Evolutionary conservation across 1,284 basidiomycete species (phyloP).

Genomic region (Ustilago loliicola): DNA sequence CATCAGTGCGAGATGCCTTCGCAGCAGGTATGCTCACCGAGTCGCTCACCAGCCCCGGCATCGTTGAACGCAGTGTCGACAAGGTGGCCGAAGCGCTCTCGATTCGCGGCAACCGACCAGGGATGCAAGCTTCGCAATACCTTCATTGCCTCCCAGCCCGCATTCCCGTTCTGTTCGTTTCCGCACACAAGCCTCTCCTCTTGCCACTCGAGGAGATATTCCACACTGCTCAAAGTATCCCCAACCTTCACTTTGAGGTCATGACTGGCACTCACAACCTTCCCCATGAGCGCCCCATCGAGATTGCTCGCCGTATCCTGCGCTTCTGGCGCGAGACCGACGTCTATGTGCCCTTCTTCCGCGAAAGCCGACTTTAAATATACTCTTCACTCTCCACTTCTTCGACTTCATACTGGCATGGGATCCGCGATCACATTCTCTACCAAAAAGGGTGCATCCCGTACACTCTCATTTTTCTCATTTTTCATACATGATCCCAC

Average conservation of each 20-base stretch:
- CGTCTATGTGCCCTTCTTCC: slow-evolving; percentile 35
- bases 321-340: slow-evolving; percentile 51
- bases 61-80: slow-evolving; percentile 44
- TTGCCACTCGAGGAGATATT: slow-evolving; percentile 46
- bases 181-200: slow-evolving; percentile 45
- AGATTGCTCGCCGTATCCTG: slow-evolving; percentile 46
- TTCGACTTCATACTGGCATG: slow-evolving; percentile 6
- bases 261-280: slow-evolving; percentile 52
- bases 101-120: slow-evolving; percentile 50
- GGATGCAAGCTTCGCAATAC: slow-evolving; percentile 39
- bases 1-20: slow-evolving; percentile 41
- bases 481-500: slow-evolving; percentile 5
- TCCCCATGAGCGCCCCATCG: slow-evolving; percentile 43
- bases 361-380: slow-evolving; percentile 43
- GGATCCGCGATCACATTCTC: slow-evolving; percentile 13
- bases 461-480: background rate
- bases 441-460: slow-evolving; percentile 5
- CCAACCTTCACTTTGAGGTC: slow-evolving; percentile 48
- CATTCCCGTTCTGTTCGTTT: slow-evolving; percentile 39
- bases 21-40: slow-evolving; percentile 44
- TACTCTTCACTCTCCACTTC: background rate
- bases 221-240: slow-evolving; percentile 42
- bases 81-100: slow-evolving; percentile 45
- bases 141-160: slow-evolving; percentile 44
- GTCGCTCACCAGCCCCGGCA: slow-evolving; percentile 33